Percentiles rank a stretch among this genome's conserved stretches.
phyloP scores from a whole-genome alignment of 2,329 filamentous ascomycete species.

The Chrysoporthe austroafricana region DNA sequence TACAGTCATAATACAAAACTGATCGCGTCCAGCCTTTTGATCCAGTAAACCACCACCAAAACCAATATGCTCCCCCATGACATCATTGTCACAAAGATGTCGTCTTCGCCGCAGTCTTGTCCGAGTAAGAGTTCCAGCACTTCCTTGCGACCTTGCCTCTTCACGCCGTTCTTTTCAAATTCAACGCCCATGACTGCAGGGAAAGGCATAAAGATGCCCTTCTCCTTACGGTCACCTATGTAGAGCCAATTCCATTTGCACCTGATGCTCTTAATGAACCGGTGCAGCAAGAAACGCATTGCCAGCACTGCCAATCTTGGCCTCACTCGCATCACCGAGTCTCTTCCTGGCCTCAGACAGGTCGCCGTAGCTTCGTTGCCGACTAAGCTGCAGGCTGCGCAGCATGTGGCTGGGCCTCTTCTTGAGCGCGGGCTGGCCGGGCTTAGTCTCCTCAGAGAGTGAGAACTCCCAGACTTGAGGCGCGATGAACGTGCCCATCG shows the following conservation, averaged over 20 bases:
- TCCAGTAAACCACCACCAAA: constrained; percentile 17
- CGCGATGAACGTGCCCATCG: constrained; percentile 25
- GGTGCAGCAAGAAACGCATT: constrained; percentile 27
- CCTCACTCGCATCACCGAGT: constrained; percentile 21
- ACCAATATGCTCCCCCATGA: constrained; percentile 16
- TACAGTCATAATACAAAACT: constrained; percentile 6
- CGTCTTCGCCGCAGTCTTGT: constrained; percentile 15
- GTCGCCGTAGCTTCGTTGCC: constrained; percentile 28
- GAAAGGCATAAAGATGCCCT: constrained; percentile 12
- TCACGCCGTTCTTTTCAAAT: constrained; percentile 3
- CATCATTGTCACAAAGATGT: constrained; percentile 28
- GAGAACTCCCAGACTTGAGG: constrained; percentile 29
- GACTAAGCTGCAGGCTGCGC: constrained; percentile 27
- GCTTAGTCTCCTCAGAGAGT: constrained; percentile 26
- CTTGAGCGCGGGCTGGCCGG: constrained; percentile 26
- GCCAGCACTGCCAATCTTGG: constrained; percentile 18
- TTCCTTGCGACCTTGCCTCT: constrained; percentile 18
- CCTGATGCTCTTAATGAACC: constrained; percentile 22
- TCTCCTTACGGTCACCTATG: constrained; percentile 1
- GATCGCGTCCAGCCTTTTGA: constrained; percentile 20
- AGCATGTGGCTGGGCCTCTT: constrained; percentile 30
- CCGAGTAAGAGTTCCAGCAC: constrained; percentile 13
- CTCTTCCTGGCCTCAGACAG: constrained; percentile 26
- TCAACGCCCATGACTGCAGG: background rate
- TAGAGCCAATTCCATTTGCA: background rate